Evolutionary conservation across 768 basidiomycete species (phyloP).

Genomic region (Trametes cingulata): DNA sequence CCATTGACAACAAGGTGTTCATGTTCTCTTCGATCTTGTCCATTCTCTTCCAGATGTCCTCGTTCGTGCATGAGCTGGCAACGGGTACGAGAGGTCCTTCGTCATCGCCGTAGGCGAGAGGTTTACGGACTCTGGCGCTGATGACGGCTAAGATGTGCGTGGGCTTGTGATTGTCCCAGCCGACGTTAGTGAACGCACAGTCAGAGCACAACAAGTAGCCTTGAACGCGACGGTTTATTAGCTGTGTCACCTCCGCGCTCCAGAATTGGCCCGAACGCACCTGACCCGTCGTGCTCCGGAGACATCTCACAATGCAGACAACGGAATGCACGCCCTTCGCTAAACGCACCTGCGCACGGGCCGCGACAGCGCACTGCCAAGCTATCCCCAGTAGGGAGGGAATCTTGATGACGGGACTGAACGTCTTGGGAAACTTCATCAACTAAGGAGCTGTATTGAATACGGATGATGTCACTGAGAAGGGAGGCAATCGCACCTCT

Average conservation of each 20-base stretch:
- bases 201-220: background rate
- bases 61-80: background rate
- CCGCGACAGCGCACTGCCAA: background rate
- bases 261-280: too few species aligned
- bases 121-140: too few species aligned
- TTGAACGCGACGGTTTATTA: too few species aligned
- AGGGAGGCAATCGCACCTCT: too few species aligned
- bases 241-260: too few species aligned
- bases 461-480: too few species aligned
- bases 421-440: background rate
- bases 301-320: background rate
- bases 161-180: background rate
- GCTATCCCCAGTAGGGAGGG: background rate
- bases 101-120: background rate
- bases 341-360: background rate
- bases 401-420: background rate
- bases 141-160: background rate
- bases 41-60: background rate
- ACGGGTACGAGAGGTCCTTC: background rate
- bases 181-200: background rate
- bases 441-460: too few species aligned
- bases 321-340: background rate
- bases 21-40: background rate
- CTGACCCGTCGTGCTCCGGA: background rate
- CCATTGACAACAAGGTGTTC: background rate